Evolutionary conservation across 2,329 filamentous ascomycete species (phyloP), one percentile per base, ranked within the genome.

Genomic region (Aspergillus eucalypticola): DNA sequence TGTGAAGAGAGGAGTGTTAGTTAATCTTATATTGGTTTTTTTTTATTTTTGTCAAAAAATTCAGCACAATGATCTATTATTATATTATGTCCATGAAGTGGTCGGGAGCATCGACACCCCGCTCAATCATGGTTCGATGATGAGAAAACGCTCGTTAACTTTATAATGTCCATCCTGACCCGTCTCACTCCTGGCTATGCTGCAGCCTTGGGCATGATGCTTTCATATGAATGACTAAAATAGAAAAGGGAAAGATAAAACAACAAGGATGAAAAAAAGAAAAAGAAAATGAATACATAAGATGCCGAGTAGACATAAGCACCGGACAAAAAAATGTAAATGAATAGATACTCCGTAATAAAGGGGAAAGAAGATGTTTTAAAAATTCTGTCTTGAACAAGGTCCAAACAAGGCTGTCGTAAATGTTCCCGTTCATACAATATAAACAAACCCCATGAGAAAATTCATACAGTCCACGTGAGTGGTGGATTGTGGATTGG

Each of bases 381-480:
- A n/a, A 50, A 32, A 11, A 49, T 13, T n/a, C 17, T 50, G 15
- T 50, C n/a, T 15, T 50, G 46, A 50, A 50, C 25, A 29, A 29
- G 46, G 46, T 50, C 25, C 46, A 50, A 50, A 50, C 46, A 29
- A 50, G 1, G 23, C 46, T 50, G 46, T 29, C 46, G 25, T 50
- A 50, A 50, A 50, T 50, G 46, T 50, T 35, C 32, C 25, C 46
- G 25, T 50, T 50, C 46, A 50, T 50, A 50, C 46, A 50, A 50
- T 50, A 50, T 32, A 50, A 50, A 32, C 46, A 50, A 50, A 27
- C 25, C 32, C 46, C 46, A 17, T 27, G 17, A 29, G 25, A n/a
- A 19, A 29, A 11, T 49, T 44, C 41, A 44, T 44, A 44, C 19
- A 44, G 41, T n/a, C 41, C 41, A 21, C 19, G 19, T 21, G 41